Evolutionary conservation across 108 stramenopile species (phyloP).

Genomic region (Nitzschia sp.): DNA sequence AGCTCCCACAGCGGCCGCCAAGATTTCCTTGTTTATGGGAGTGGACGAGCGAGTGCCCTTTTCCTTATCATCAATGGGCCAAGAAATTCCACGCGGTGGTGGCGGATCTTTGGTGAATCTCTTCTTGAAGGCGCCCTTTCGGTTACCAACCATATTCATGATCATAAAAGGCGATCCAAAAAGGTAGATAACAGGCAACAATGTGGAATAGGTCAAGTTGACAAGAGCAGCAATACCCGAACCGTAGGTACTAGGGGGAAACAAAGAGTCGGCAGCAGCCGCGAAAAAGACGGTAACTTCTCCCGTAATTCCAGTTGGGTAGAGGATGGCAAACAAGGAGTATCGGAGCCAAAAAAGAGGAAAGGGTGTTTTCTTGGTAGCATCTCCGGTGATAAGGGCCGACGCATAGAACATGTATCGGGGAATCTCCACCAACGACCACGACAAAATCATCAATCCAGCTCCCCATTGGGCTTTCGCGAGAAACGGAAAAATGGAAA

Average conservation of each 20-base stretch:
- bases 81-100: conserved; percentile 87
- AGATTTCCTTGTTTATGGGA: conserved; percentile 77
- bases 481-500: not conserved
- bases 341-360: conserved; percentile 97
- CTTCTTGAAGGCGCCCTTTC: conserved; percentile 91
- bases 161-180: conserved; percentile 93
- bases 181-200: conserved; percentile 79
- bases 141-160: conserved; percentile 92
- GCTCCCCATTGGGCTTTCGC: conserved; percentile 74
- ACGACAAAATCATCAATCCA: conserved; percentile 86
- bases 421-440: conserved; percentile 90
- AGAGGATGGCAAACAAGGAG: conserved; percentile 92
- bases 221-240: conserved; percentile 38
- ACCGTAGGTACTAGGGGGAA: conserved; percentile 26
- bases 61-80: conserved; percentile 72
- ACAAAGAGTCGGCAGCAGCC: conserved; percentile 59
- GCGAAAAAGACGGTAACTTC: conserved; percentile 82
- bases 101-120: conserved; percentile 86
- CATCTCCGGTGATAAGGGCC: conserved; percentile 83
- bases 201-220: conserved; percentile 48
- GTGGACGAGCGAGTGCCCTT: conserved; percentile 89
- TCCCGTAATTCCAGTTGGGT: conserved; percentile 95
- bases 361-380: conserved; percentile 88
- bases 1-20: conserved; percentile 87
- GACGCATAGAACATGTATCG: conserved; percentile 95